These are phyloP conservation scores for Yamadazyma dushanensis DNA, from an alignment of 1,139 yeast species.

Conservation along the genomic window DNA sequence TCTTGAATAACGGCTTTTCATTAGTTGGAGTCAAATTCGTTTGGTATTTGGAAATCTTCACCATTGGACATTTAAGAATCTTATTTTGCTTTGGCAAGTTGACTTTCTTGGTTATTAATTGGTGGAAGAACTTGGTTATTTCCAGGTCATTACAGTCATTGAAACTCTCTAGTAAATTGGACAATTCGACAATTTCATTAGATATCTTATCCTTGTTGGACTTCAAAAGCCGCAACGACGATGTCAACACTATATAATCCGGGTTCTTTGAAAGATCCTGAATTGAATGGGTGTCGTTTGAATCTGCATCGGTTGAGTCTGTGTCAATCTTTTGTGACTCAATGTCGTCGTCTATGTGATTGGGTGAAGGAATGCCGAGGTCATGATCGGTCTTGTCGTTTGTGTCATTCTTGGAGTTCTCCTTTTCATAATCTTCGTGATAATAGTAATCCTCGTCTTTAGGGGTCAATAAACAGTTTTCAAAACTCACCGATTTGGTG, in stretches of 20 bases:
- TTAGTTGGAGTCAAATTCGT: conserved; percentile 15
- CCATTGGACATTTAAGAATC: conserved; percentile 35
- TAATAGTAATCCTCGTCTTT: conserved; percentile 43
- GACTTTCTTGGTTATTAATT: conserved; percentile 30
- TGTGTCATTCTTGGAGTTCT: neutral
- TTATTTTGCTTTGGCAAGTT: conserved; percentile 38
- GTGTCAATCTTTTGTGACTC: neutral
- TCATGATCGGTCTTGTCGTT: conserved; percentile 3
- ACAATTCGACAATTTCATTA: conserved; percentile 34
- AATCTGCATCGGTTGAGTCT: neutral
- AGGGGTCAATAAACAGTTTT: conserved; percentile 44
- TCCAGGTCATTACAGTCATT: conserved; percentile 19
- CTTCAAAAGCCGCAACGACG: conserved; percentile 33
- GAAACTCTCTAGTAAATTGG: conserved; percentile 24
- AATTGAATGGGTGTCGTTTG: too few relatives aligned
- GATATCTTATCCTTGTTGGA: conserved; percentile 25
- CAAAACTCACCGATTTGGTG: conserved; percentile 17
- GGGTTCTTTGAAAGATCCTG: conserved; percentile 30
- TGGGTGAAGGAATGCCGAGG: conserved; percentile 3
- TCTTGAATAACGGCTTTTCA: conserved; percentile 27
- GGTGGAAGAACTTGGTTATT: conserved; percentile 28
- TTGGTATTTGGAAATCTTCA: conserved; percentile 39
- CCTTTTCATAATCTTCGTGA: conserved; percentile 3
- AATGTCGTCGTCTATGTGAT: neutral
- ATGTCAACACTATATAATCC: conserved; percentile 40